Conservation (phyloP, 805 yeast species). For the Komagataella phaffii region DNA sequence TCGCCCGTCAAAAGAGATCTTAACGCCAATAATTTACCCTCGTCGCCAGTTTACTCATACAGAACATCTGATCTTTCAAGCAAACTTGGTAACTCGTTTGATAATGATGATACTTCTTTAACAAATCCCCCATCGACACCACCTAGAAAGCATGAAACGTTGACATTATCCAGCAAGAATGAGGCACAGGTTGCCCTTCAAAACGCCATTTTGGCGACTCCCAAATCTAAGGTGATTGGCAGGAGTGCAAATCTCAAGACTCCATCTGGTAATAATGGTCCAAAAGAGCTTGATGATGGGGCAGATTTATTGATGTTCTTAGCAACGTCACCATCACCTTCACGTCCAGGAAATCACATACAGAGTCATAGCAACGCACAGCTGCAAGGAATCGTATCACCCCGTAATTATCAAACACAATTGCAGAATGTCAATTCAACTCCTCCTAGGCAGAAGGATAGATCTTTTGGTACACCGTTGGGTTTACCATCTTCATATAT, state of each 20-base stretch:
- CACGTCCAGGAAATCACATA: constrained; percentile 1
- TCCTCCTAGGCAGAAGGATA: constrained; percentile 1
- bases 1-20: constrained; percentile 3
- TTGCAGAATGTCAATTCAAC: constrained; percentile 1
- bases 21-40: constrained; percentile 13
- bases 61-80: constrained; percentile 8
- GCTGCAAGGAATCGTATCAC: not conserved
- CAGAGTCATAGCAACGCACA: not conserved
- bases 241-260: constrained; percentile 13
- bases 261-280: not conserved
- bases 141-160: constrained; percentile 8
- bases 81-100: constrained; percentile 5
- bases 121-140: constrained; percentile 8
- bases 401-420: not conserved
- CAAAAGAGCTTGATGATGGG: constrained; percentile 38
- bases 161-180: constrained; percentile 1
- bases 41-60: constrained; percentile 16
- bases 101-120: constrained; percentile 5
- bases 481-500: not conserved
- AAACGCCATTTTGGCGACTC: constrained; percentile 16
- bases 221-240: constrained; percentile 11
- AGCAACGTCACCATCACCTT: constrained; percentile 24
- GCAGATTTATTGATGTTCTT: constrained; percentile 71
- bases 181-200: constrained; percentile 11
- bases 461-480: not conserved